phyloP scores from a whole-genome alignment of 2,329 filamentous ascomycete genomes.

The Corinectria fuckeliana region DNA sequence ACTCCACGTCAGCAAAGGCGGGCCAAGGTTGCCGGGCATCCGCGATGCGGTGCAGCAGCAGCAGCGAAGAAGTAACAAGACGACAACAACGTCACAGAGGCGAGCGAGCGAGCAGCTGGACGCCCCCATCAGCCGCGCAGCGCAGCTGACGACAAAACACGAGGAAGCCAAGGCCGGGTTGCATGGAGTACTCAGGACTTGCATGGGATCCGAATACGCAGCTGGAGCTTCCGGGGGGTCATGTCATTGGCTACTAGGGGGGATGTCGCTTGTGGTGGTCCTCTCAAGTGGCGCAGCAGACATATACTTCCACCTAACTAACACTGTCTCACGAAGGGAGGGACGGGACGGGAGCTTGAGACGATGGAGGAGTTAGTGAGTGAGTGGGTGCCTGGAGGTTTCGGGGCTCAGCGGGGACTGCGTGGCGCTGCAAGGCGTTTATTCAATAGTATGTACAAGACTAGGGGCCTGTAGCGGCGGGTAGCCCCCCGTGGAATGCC shows the following conservation, averaged over 20 bases:
- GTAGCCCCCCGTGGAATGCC: background rate
- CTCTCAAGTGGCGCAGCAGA: constrained; percentile 30
- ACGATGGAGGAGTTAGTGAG: too few species aligned
- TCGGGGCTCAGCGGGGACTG: constrained; percentile 17
- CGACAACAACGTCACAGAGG: background rate
- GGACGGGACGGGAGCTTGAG: too few species aligned
- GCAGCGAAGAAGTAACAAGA: too few species aligned
- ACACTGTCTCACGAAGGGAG: background rate
- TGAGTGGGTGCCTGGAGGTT: too few species aligned
- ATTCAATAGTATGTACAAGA: too few species aligned
- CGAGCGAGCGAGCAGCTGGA: too few species aligned
- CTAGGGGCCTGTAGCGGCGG: background rate
- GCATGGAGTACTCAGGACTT: too few species aligned
- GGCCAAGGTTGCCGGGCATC: too few species aligned
- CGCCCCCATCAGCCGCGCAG: too few species aligned
- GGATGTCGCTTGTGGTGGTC: constrained; percentile 8
- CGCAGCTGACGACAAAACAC: constrained; percentile 10
- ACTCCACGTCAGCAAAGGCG: background rate
- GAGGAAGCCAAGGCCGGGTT: background rate
- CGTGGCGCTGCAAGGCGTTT: constrained; percentile 8
- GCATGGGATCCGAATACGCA: constrained; percentile 18
- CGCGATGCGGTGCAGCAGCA: too few species aligned
- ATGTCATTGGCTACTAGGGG: constrained; percentile 20
- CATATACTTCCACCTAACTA: too few species aligned
- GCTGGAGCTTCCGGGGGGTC: constrained; percentile 19